Conservation (phyloP, 2,329 filamentous ascomycete species). For the Fusarium piperis region DNA sequence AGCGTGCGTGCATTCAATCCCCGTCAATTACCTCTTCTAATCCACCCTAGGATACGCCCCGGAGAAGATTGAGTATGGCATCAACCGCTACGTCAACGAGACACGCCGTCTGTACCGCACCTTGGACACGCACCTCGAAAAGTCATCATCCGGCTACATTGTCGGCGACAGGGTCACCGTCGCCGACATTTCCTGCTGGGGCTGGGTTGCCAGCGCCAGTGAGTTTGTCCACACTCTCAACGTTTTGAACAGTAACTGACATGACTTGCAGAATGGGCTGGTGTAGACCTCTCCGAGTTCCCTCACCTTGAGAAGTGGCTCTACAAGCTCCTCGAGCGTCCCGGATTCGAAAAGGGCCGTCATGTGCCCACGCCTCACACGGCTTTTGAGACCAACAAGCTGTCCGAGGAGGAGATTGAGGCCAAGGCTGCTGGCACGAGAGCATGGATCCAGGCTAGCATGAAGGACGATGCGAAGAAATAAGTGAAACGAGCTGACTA, state of each 20-base stretch:
- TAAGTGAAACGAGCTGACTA: conserved; percentile 16
- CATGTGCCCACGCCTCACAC: conserved; percentile 76
- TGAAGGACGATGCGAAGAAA: conserved; percentile 72
- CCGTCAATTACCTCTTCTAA: neutral
- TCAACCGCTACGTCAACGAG: conserved; percentile 85
- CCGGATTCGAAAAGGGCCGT: conserved; percentile 78
- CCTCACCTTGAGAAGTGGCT: conserved; percentile 82
- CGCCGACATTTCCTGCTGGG: conserved; percentile 83
- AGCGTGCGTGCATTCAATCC: conserved; percentile 54
- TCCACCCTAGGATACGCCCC: conserved; percentile 72
- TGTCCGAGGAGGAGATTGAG: conserved; percentile 65
- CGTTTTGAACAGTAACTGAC: neutral
- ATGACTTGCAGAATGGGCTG: conserved; percentile 49
- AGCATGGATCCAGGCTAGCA: conserved; percentile 74
- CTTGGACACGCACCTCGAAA: conserved; percentile 75
- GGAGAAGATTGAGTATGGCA: conserved; percentile 82
- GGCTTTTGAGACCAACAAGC: conserved; percentile 59
- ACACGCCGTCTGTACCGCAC: conserved; percentile 83
- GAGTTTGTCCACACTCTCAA: conserved; percentile 22
- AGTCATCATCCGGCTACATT: conserved; percentile 65
- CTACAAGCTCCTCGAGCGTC: conserved; percentile 72
- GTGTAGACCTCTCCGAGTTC: conserved; percentile 75
- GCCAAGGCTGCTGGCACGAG: conserved; percentile 61
- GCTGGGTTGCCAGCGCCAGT: conserved; percentile 73
- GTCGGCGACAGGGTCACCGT: conserved; percentile 76